These are phyloP conservation scores for Entomortierella parvispora DNA, from an alignment of 192 early-diverging fungal genomes.

Conservation along the genomic window DNA sequence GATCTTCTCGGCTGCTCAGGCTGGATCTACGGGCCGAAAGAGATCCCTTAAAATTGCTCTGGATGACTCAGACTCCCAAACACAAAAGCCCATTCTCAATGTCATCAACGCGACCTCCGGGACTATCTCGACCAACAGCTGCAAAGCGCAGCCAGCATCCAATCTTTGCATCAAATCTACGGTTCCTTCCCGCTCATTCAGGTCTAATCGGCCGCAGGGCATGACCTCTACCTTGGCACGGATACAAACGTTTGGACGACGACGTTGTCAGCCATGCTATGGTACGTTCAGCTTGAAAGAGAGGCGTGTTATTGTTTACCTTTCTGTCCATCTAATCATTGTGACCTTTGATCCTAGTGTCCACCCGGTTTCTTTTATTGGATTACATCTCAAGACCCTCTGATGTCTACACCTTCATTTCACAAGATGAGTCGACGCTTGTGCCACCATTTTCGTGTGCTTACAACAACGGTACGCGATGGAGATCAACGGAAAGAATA, in stretches of 20 bases:
- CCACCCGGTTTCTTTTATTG: constrained; percentile 26
- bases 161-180: constrained; percentile 1
- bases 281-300: background rate
- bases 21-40: constrained; percentile 25
- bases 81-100: background rate
- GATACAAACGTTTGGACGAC: constrained; percentile 20
- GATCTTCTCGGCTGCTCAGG: constrained; percentile 44
- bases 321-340: background rate
- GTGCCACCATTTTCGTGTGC: constrained; percentile 46
- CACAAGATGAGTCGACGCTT: constrained; percentile 32
- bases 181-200: constrained; percentile 15
- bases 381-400: constrained; percentile 34
- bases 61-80: constrained; percentile 12
- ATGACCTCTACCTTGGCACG: constrained; percentile 9
- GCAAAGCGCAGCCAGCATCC: background rate
- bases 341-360: constrained; percentile 6
- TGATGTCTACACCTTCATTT: constrained; percentile 39
- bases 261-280: constrained; percentile 27
- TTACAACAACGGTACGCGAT: constrained; percentile 34
- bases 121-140: background rate
- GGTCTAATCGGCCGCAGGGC: constrained; percentile 7
- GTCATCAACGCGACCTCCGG: background rate
- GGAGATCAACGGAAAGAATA: too few relatives aligned
- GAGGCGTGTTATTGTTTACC: background rate
- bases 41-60: constrained; percentile 29